Conservation (phyloP, 2,329 filamentous ascomycete genomes). For the Sarocladiaceae sp. region DNA sequence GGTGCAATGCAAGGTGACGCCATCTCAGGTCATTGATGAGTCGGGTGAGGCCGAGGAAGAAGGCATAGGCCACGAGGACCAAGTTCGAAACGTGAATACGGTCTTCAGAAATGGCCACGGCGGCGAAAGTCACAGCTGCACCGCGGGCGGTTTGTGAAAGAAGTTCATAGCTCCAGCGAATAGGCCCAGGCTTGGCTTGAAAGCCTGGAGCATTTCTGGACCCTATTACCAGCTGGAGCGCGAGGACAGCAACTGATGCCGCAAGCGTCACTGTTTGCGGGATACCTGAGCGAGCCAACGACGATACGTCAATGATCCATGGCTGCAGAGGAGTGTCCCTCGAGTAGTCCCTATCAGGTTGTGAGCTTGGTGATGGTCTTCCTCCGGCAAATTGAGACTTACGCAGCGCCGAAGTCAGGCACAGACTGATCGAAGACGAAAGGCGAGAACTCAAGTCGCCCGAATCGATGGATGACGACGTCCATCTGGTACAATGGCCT, state of each 20-base stretch:
- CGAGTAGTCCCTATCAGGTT: not conserved
- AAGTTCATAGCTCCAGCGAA: conserved; percentile 39
- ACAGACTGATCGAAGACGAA: conserved; percentile 2
- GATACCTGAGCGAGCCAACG: conserved; percentile 35
- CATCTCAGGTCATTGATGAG: conserved; percentile 37
- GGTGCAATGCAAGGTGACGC: conserved; percentile 42
- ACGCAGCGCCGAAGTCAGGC: not conserved
- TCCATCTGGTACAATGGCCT: conserved; percentile 7
- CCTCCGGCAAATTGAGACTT: not conserved
- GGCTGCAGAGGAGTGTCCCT: conserved; percentile 13
- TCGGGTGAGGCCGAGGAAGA: conserved; percentile 39
- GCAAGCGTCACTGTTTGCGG: conserved; percentile 33
- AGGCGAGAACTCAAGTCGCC: not conserved
- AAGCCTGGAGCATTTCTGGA: conserved; percentile 15
- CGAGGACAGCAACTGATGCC: conserved; percentile 28
- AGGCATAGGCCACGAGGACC: conserved; percentile 33
- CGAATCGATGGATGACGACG: not conserved
- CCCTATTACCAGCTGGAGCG: not conserved
- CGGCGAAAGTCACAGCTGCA: conserved; percentile 33
- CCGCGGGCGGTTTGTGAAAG: conserved; percentile 36
- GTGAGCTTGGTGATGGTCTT: not conserved
- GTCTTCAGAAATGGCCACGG: conserved; percentile 28
- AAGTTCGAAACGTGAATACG: conserved; percentile 32
- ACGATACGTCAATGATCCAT: conserved; percentile 36
- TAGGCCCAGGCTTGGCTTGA: conserved; percentile 28